phyloP scores from a whole-genome alignment of 2,329 filamentous ascomycete species.

The Daldinia eschscholtzii region DNA sequence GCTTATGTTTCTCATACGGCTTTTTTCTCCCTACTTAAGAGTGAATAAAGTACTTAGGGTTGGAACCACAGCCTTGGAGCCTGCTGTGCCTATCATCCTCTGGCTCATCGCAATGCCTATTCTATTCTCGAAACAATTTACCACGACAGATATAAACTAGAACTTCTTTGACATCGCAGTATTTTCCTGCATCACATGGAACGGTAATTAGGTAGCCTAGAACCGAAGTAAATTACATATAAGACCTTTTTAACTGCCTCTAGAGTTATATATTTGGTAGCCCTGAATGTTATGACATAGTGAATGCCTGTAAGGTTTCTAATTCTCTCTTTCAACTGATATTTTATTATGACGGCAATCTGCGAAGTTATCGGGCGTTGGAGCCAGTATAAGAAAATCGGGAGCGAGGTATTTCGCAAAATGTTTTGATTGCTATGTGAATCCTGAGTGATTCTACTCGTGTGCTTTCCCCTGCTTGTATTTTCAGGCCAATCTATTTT shows the following conservation, averaged over 20 bases:
- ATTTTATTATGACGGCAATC: neutral
- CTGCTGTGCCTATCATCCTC: neutral
- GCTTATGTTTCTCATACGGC: neutral
- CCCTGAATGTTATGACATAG: too few relatives aligned
- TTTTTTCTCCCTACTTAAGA: neutral
- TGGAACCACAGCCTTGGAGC: too few relatives aligned
- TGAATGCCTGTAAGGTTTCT: neutral
- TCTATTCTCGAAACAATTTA: too few relatives aligned
- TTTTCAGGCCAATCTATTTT: neutral
- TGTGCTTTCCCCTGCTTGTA: neutral
- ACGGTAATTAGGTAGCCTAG: too few relatives aligned
- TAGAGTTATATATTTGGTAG: too few relatives aligned
- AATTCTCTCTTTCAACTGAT: neutral
- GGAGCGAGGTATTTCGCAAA: neutral
- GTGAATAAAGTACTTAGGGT: neutral
- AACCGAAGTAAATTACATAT: too few relatives aligned
- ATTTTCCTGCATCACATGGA: too few relatives aligned
- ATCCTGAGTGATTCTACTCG: neutral
- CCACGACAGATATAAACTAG: too few relatives aligned
- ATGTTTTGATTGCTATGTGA: neutral
- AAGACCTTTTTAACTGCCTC: too few relatives aligned
- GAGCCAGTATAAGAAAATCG: neutral
- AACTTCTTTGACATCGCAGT: too few relatives aligned
- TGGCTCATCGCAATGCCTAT: neutral
- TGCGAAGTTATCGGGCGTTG: neutral